phyloP scores from a whole-genome alignment of 495 filamentous ascomycete species.

The Tuber aestivum region DNA sequence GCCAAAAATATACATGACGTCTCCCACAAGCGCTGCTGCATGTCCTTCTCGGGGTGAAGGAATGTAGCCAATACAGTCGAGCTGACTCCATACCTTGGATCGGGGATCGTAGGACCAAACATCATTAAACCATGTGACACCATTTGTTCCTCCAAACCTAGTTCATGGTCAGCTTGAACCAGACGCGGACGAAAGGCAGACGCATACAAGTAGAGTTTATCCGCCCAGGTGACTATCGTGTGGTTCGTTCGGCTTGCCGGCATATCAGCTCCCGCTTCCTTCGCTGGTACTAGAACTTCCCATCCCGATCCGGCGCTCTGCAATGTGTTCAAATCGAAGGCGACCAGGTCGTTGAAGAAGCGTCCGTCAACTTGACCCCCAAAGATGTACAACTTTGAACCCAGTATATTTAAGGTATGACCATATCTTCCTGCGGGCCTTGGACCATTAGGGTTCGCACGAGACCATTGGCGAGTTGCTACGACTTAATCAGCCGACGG shows the following conservation, averaged over 20 bases:
- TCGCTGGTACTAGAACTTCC: constrained; percentile 77
- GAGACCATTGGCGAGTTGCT: constrained; percentile 98
- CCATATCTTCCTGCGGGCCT: constrained; percentile 89
- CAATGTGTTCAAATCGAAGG: constrained; percentile 91
- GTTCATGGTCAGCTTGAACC: constrained; percentile 32
- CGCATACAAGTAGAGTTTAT: constrained; percentile 86
- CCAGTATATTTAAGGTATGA: constrained; percentile 90
- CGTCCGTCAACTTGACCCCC: constrained; percentile 95
- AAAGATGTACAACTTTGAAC: constrained; percentile 94
- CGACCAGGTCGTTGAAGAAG: constrained; percentile 97
- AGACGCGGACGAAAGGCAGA: neutral
- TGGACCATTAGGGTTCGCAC: constrained; percentile 74
- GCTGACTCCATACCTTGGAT: constrained; percentile 71
- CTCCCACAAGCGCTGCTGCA: constrained; percentile 82
- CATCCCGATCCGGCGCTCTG: constrained; percentile 83
- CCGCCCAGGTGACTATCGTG: constrained; percentile 81
- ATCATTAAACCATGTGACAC: constrained; percentile 93
- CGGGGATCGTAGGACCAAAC: constrained; percentile 93
- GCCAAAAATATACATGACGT: constrained; percentile 99
- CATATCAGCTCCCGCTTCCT: constrained; percentile 62
- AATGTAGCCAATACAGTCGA: constrained; percentile 96
- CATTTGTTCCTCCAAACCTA: constrained; percentile 95
- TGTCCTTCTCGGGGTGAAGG: constrained; percentile 90
- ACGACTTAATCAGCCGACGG: constrained; percentile 15
- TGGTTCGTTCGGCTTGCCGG: constrained; percentile 97